Conservation (phyloP, 2,329 filamentous ascomycete genomes). For the Penicillium sp. region DNA sequence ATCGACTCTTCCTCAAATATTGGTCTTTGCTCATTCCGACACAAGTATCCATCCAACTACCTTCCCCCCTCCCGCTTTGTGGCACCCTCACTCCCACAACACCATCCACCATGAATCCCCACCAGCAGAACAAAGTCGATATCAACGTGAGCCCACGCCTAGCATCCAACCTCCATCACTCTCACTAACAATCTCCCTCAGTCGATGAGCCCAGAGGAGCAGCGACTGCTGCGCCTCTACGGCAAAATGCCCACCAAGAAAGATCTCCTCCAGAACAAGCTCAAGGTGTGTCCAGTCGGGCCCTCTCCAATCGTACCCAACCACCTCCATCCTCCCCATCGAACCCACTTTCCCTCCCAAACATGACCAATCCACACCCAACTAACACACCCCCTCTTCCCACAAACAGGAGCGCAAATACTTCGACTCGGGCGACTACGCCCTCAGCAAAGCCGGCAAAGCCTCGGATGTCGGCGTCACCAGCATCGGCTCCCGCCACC, state of each 20-base stretch:
- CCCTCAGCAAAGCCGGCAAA: constrained; percentile 96
- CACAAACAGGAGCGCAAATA: constrained; percentile 82
- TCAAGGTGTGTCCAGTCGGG: constrained; percentile 66
- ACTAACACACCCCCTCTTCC: not conserved
- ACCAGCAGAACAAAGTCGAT: constrained; percentile 98
- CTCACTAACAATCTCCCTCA: constrained; percentile 48
- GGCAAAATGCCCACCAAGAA: constrained; percentile 97
- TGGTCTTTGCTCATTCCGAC: not conserved
- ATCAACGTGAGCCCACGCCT: constrained; percentile 72
- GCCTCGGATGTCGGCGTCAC: constrained; percentile 92
- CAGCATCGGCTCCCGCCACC: constrained; percentile 91
- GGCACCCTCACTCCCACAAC: constrained; percentile 13
- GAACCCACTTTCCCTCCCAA: not conserved
- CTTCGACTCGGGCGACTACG: constrained; percentile 96
- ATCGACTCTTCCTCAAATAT: not conserved
- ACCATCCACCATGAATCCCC: constrained; percentile 79
- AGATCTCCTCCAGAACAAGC: constrained; percentile 95
- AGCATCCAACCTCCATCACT: not conserved
- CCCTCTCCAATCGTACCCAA: not conserved
- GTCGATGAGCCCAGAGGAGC: constrained; percentile 93
- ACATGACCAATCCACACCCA: not conserved
- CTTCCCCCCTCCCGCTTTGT: not conserved
- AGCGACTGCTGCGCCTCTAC: constrained; percentile 94
- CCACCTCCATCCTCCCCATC: not conserved
- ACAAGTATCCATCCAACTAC: not conserved